Conservation (phyloP, 2,329 filamentous ascomycete species). For the Aspergillus puulaauensis region DNA sequence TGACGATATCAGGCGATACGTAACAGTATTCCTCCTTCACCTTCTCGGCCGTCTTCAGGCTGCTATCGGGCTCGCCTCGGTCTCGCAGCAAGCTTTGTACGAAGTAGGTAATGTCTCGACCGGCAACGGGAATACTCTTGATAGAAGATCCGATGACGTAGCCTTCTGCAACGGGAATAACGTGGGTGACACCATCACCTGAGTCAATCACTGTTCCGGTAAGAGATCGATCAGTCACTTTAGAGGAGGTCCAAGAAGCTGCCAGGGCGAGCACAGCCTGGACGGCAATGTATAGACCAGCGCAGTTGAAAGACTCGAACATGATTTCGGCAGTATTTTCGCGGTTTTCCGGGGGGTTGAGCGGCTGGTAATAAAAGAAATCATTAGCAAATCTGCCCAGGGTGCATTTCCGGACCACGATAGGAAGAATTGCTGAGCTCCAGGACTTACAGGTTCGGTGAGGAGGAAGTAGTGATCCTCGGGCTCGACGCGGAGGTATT, state of each 20-base stretch:
- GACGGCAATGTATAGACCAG: conserved; percentile 96
- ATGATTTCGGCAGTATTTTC: conserved; percentile 99
- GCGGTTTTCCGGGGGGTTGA: conserved; percentile 97
- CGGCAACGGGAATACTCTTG: conserved; percentile 97
- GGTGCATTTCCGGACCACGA: not conserved
- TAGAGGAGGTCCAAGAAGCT: conserved; percentile 97
- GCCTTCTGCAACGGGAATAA: conserved; percentile 96
- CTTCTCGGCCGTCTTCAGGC: conserved; percentile 93
- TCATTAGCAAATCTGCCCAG: not conserved
- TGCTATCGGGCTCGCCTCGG: conserved; percentile 93
- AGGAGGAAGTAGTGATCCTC: conserved; percentile 99
- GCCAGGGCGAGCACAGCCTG: conserved; percentile 95
- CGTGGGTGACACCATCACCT: conserved; percentile 97
- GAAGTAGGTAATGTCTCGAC: conserved; percentile 98
- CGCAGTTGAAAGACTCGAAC: conserved; percentile 99
- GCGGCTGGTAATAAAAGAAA: conserved; percentile 58
- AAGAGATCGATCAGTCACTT: conserved; percentile 91
- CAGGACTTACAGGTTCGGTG: conserved; percentile 79
- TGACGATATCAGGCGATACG: conserved; percentile 97
- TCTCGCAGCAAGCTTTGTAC: conserved; percentile 95
- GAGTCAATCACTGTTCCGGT: conserved; percentile 99
- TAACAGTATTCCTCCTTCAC: conserved; percentile 99
- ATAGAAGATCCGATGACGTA: conserved; percentile 99
- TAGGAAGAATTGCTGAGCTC: not conserved
- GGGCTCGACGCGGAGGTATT: conserved; percentile 95